These are phyloP conservation scores for Leccinum sublutescens DNA, from an alignment of 768 basidiomycete species.

Conservation along the genomic window DNA sequence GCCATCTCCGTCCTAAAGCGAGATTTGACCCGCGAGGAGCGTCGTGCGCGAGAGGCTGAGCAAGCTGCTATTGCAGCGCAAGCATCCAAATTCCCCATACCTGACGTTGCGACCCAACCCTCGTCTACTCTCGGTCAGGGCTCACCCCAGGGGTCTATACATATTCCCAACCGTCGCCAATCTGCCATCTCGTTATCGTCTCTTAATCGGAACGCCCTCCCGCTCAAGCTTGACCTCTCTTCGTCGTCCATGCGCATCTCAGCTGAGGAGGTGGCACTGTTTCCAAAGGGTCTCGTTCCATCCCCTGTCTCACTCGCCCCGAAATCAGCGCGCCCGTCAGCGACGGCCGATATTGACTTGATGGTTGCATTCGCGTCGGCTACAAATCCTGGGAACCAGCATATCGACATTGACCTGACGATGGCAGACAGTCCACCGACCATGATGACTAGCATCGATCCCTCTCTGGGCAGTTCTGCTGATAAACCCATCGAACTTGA, in stretches of 20 bases:
- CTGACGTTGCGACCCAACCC: constrained; percentile 24
- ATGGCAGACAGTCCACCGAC: constrained; percentile 35
- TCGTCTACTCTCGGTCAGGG: constrained; percentile 34
- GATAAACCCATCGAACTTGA: constrained; percentile 85
- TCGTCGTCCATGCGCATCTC: constrained; percentile 60
- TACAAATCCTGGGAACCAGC: constrained; percentile 31
- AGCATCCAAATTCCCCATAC: constrained; percentile 23
- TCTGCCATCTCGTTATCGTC: constrained; percentile 82
- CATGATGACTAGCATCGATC: constrained; percentile 30
- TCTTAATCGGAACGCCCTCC: constrained; percentile 66
- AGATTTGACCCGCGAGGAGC: constrained; percentile 62
- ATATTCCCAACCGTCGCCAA: constrained; percentile 50
- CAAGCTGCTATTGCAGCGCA: constrained; percentile 39
- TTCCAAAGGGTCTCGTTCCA: constrained; percentile 54
- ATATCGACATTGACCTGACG: constrained; percentile 60
- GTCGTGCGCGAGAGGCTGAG: constrained; percentile 46
- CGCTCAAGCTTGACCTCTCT: constrained; percentile 82
- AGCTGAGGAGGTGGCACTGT: constrained; percentile 60
- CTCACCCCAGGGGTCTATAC: constrained; percentile 34
- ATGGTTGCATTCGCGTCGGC: constrained; percentile 58
- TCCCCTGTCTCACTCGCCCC: constrained; percentile 84
- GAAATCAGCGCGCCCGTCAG: constrained; percentile 66
- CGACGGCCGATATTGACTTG: constrained; percentile 56
- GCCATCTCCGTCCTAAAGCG: constrained; percentile 72
- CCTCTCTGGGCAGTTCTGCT: constrained; percentile 55